Percentiles rank a stretch among this genome's conserved stretches.
phyloP scores from a whole-genome alignment of 2,329 filamentous ascomycete genomes.

The Dendryphion nanum region DNA sequence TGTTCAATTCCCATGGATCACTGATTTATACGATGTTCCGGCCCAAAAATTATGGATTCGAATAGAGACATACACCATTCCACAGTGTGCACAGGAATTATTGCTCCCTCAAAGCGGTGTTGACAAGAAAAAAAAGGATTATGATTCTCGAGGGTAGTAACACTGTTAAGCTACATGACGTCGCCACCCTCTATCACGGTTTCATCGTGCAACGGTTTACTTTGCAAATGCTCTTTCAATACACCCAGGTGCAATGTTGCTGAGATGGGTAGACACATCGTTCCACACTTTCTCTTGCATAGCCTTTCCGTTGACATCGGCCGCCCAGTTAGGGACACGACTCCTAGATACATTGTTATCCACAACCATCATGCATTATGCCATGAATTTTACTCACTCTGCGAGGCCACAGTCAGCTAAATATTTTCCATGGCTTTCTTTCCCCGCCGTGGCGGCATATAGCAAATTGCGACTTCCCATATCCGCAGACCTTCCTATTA shows the following conservation, averaged over 20 bases:
- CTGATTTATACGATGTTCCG: neutral
- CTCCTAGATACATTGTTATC: no score
- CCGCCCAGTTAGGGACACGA: neutral
- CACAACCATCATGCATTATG: no score
- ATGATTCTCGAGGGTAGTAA: no score
- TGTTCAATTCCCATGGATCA: neutral
- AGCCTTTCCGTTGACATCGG: neutral
- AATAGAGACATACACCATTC: neutral
- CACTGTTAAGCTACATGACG: no score
- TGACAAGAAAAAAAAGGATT: no score
- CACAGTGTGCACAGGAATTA: no score
- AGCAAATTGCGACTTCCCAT: conserved; percentile 4
- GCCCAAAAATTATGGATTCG: neutral
- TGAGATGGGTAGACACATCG: neutral
- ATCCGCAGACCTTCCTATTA: conserved; percentile 5
- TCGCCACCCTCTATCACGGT: no score
- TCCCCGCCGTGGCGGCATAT: conserved; percentile 2
- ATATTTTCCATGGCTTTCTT: conserved; percentile 3
- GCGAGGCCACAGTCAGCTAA: conserved; percentile 1
- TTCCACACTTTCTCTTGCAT: conserved; percentile 1
- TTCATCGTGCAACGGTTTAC: neutral
- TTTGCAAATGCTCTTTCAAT: neutral
- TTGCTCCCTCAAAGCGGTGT: no score
- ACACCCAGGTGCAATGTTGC: neutral
- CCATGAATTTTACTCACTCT: no score